Evolutionary conservation across 495 filamentous ascomycete genomes (phyloP).

Genomic region (Aeminium ludgeri): DNA sequence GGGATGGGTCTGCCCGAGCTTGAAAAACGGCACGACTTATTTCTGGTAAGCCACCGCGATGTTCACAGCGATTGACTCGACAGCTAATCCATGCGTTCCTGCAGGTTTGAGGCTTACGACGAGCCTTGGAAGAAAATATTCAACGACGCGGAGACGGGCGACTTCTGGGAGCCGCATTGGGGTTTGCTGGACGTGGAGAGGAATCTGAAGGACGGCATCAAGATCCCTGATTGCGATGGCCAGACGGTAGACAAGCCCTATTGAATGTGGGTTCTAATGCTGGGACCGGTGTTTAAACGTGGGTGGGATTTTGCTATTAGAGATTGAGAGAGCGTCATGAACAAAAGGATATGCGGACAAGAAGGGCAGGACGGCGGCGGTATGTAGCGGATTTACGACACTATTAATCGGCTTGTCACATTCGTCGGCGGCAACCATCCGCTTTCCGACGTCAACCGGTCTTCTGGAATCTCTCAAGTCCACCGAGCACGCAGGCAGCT

Average conservation of each 20-base stretch:
- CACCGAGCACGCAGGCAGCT: too few species aligned
- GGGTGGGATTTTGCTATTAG: too few species aligned
- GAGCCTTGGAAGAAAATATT: slow-evolving; percentile 81
- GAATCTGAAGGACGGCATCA: slow-evolving; percentile 68
- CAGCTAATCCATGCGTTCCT: slow-evolving; percentile 7
- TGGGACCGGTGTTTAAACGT: too few species aligned
- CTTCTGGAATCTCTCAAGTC: too few species aligned
- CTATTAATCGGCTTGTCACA: too few species aligned
- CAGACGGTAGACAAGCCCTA: slow-evolving; percentile 24
- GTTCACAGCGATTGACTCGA: neutral
- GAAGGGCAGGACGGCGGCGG: too few species aligned
- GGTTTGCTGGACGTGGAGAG: slow-evolving; percentile 77
- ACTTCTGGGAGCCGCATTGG: slow-evolving; percentile 90
- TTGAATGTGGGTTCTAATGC: neutral
- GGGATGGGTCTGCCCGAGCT: slow-evolving; percentile 65
- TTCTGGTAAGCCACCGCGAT: slow-evolving; percentile 47
- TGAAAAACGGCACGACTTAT: slow-evolving; percentile 71
- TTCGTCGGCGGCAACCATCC: too few species aligned
- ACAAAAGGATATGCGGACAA: too few species aligned
- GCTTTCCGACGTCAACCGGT: too few species aligned
- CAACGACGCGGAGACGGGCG: slow-evolving; percentile 33
- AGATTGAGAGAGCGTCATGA: too few species aligned
- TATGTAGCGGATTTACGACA: too few species aligned
- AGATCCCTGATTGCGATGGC: slow-evolving; percentile 76
- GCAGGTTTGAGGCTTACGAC: slow-evolving; percentile 79